Conservation (phyloP, 257 asterid species). For the Jacaranda copaia region DNA sequence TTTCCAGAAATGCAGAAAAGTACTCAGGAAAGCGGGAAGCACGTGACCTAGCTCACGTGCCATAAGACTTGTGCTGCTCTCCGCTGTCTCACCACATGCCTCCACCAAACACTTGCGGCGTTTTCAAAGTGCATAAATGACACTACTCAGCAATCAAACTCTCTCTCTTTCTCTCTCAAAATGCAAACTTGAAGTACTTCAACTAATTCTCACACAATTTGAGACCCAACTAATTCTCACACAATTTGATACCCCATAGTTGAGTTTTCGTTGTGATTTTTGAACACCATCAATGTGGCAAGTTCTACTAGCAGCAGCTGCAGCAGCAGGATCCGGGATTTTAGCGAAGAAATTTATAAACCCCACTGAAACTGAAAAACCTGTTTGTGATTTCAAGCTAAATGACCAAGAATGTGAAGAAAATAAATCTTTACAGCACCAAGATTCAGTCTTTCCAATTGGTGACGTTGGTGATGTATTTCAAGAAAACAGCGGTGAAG, state of each 20-base stretch:
- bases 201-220: not conserved
- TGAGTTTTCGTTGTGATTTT: constrained; percentile 7
- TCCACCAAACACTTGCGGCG: constrained; percentile 35
- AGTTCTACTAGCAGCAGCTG: constrained; percentile 69
- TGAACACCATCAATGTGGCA: constrained; percentile 63
- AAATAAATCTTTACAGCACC: constrained; percentile 26
- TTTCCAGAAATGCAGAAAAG: not conserved
- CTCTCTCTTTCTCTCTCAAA: not conserved
- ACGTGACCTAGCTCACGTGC: constrained; percentile 38
- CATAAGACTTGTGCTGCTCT: not conserved
- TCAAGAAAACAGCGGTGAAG: constrained; percentile 33
- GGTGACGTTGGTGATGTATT: constrained; percentile 27
- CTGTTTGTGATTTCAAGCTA: constrained; percentile 35
- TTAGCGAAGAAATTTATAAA: constrained; percentile 67
- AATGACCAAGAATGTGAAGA: constrained; percentile 31
- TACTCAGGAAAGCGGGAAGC: constrained; percentile 41
- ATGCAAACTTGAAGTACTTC: not conserved
- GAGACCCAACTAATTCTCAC: constrained; percentile 3
- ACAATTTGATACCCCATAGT: constrained; percentile 5
- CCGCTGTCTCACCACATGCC: constrained; percentile 7
- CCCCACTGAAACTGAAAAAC: constrained; percentile 39
- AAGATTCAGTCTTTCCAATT: constrained; percentile 39
- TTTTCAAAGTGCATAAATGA: constrained; percentile 39
- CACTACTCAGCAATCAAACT: not conserved
- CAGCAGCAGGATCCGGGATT: constrained; percentile 83